Base-by-base conservation (phyloP, 1,284 basidiomycete species). In the Cerrena zonata region DNA sequence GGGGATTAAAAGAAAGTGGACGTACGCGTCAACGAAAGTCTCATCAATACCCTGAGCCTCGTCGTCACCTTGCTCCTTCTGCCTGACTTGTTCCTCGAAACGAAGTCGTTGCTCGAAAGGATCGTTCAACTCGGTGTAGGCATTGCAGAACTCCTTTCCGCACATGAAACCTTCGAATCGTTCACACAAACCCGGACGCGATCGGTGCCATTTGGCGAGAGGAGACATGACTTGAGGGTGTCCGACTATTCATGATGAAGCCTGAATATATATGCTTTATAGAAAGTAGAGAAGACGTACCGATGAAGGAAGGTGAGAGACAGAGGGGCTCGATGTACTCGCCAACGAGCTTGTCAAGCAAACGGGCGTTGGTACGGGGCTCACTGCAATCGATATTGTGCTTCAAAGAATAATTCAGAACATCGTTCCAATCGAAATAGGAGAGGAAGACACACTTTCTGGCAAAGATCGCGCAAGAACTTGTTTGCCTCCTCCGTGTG, bases 201-300 rank as follows among this genome's bases (percentile, higher is more conserved):
- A 91, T 55, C 94, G 88, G 70, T 96, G 91, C 79, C 89, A 91
- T 75, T 97, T 97, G 67, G 95, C 96, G 21, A 99, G 82, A 5
- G 95, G 95, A 2, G 94, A 97, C 95, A 99, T 99, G 62, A 99
- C 91, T 76, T 98, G 94, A 40, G 95, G 95, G 71, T 99, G 95
- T 23, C 95, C 96, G 55, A 94, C 91, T 87, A 60, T 2, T 50
- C 46, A 21, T 30, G 45, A n/a, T 4, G 19, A 40, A 41, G 55
- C 12, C 48, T 34, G 44, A 34, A 13, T n/a, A n/a, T n/a, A n/a
- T n/a, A n/a, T n/a, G n/a, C n/a, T n/a, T 42, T 10, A n/a, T 40
- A 45, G 5, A 25, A 40, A 18, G 39, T 38, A 26, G 40, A 11
- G n/a, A 36, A 45, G 11, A 64, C 75, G 42, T 57, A 86, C 86